Percentiles rank a stretch among this genome's conserved stretches.
Evolutionary conservation across 192 early-diverging fungal genomes (phyloP).

Genomic region (Coemansia aciculifera): DNA sequence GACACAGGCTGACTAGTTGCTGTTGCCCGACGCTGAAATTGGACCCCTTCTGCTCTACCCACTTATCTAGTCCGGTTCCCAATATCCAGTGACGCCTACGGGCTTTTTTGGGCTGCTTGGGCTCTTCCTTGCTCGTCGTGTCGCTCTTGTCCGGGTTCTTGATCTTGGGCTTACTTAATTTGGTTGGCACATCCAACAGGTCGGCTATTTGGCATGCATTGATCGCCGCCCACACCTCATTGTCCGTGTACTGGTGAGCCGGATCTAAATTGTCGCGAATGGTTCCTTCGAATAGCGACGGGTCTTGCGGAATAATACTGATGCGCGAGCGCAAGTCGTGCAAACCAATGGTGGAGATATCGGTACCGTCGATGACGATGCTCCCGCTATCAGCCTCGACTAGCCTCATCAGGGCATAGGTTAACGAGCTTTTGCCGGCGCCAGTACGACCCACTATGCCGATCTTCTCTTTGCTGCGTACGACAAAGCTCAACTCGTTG

Average conservation of each 20-base stretch:
- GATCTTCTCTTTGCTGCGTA: conserved; percentile 66
- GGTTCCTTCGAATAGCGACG: conserved; percentile 67
- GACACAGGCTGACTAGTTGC: conserved; percentile 60
- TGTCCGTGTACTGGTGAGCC: conserved; percentile 55
- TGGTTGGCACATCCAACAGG: conserved; percentile 40
- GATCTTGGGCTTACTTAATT: not conserved
- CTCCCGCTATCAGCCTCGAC: conserved; percentile 59
- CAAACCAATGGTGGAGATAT: conserved; percentile 58
- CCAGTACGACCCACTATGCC: conserved; percentile 88
- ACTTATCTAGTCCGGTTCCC: conserved; percentile 19
- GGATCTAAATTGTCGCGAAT: conserved; percentile 75
- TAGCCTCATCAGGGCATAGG: conserved; percentile 66
- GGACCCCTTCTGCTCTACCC: conserved; percentile 49
- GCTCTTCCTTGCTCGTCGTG: not conserved
- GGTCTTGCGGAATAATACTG: conserved; percentile 73
- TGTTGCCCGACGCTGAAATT: conserved; percentile 76
- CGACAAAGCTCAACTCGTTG: conserved; percentile 52
- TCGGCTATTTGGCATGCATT: conserved; percentile 32
- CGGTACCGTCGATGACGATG: conserved; percentile 65
- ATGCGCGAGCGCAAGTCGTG: conserved; percentile 60
- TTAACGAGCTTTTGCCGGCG: conserved; percentile 67
- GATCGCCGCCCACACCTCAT: conserved; percentile 66
- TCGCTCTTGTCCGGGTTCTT: not conserved
- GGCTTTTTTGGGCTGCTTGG: not conserved
- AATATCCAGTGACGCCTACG: not conserved